Evolutionary conservation across 2,329 filamentous ascomycete species (phyloP), one percentile per base, ranked within the genome.

Genomic region (Chaetomium sp.): DNA sequence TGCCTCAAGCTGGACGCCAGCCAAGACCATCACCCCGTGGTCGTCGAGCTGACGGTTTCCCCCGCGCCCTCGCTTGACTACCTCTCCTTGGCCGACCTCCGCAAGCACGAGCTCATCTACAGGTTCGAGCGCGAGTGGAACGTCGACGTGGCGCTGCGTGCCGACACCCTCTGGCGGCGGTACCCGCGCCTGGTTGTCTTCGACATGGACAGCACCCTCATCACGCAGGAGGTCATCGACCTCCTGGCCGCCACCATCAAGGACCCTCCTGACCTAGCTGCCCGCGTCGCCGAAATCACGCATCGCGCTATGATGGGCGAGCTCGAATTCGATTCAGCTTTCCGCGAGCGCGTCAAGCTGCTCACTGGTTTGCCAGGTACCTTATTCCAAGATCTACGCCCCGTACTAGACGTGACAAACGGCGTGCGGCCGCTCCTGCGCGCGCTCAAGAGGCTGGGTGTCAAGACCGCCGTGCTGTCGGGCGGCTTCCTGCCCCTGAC

Each of bases 191-290:
- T 98, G 12, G 93, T 94, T 3, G 92, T 97, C 35, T 99, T 99
- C 74, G 95, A 99, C 77, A 99, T 99, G 95, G 95, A 99, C 80
- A 95, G 90, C 77, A 99, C 95, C 0, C 85, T 99, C 66, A 98
- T 99, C 75, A 90, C 94, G 61, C 93, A 99, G 77, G 95, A 99
- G 80, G 93, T 97, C 66, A 98, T 99, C 74, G 95, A 99, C 77
- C 88, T 98, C 72, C 89, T 99, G 63, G 95, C 95, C 4, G 88
- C 90, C 61, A 90, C 90, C 45, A 87, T 97, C 72, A 82, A 79
- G 56, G 80, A 90, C 77, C 80, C 84, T 74, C 78, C 85, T 2
- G 91, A 92, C 60, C 85, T 96, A n/a, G 87, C 92, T 71, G 87
- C 87, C 60, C 82, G 91, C 72, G 94, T 99, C 47, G 90, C 92